Conservation (phyloP, 805 yeast species). For the Komagataella phaffii region DNA sequence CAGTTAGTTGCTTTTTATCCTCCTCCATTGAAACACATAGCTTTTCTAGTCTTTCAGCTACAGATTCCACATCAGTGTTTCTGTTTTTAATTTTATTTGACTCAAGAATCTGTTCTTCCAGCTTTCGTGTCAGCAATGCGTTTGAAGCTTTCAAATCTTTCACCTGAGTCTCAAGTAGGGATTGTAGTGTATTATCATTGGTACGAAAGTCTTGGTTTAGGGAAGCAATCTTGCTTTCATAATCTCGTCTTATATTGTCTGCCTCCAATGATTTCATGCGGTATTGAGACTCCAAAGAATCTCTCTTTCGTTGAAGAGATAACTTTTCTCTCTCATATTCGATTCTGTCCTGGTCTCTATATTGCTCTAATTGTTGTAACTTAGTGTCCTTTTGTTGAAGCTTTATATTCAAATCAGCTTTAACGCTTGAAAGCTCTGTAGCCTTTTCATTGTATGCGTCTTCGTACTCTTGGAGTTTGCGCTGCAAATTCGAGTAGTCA, state of each 20-base stretch:
- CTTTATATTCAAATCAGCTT: neutral
- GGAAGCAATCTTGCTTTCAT: neutral
- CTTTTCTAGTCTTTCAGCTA: neutral
- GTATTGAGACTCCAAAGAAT: neutral
- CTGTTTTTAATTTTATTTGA: neutral
- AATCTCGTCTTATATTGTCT: neutral
- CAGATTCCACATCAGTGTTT: neutral
- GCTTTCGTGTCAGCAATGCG: neutral
- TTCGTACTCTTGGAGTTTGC: neutral
- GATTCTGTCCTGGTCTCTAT: neutral
- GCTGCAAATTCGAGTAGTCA: neutral
- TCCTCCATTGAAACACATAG: neutral
- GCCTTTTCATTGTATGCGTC: neutral
- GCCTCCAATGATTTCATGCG: neutral
- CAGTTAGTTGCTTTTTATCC: neutral
- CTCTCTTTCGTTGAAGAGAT: neutral
- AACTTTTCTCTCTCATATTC: neutral
- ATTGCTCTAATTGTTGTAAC: neutral
- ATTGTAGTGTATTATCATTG: neutral
- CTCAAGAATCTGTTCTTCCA: neutral
- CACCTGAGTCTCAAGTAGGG: neutral
- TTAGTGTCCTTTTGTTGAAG: neutral
- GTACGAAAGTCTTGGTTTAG: neutral
- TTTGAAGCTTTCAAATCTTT: neutral
- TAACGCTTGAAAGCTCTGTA: neutral